Conservation (phyloP, 1,284 basidiomycete species). For the Caloboletus firmus region DNA sequence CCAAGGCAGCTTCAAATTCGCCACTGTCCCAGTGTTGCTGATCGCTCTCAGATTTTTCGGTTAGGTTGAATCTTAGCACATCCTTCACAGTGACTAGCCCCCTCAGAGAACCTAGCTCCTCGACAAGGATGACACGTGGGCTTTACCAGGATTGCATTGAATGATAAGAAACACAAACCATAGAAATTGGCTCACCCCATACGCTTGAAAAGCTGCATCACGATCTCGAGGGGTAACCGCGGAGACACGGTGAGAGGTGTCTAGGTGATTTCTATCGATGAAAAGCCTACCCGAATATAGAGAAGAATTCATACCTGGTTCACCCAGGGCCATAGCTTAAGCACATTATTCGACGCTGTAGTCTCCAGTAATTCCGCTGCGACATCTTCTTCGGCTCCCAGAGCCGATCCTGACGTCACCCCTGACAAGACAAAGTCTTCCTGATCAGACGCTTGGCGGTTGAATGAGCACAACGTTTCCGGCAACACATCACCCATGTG, state of each 20-base stretch:
- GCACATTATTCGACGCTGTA: slow-evolving; percentile 52
- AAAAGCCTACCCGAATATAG: neutral
- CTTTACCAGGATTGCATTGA: slow-evolving; percentile 41
- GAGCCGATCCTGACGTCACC: slow-evolving; percentile 49
- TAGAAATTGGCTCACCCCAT: slow-evolving; percentile 74
- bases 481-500: slow-evolving; percentile 59
- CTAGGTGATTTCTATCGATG: slow-evolving; percentile 41
- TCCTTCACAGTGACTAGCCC: slow-evolving; percentile 97
- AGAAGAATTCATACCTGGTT: slow-evolving; percentile 65
- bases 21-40: slow-evolving; percentile 58
- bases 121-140: slow-evolving; percentile 92
- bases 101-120: slow-evolving; percentile 77
- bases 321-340: slow-evolving; percentile 89
- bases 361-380: slow-evolving; percentile 60
- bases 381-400: slow-evolving; percentile 68
- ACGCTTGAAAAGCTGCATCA: slow-evolving; percentile 93
- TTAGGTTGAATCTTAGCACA: slow-evolving; percentile 79
- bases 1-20: slow-evolving; percentile 59
- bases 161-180: neutral
- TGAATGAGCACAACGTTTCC: slow-evolving; percentile 75
- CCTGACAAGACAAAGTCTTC: slow-evolving; percentile 50
- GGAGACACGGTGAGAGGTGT: slow-evolving; percentile 94
- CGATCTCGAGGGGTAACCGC: slow-evolving; percentile 91
- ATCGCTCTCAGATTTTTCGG: slow-evolving; percentile 54
- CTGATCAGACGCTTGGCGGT: slow-evolving; percentile 44